Base-by-base conservation (phyloP, 129 eudicot species). In the Flaveria robusta region DNA sequence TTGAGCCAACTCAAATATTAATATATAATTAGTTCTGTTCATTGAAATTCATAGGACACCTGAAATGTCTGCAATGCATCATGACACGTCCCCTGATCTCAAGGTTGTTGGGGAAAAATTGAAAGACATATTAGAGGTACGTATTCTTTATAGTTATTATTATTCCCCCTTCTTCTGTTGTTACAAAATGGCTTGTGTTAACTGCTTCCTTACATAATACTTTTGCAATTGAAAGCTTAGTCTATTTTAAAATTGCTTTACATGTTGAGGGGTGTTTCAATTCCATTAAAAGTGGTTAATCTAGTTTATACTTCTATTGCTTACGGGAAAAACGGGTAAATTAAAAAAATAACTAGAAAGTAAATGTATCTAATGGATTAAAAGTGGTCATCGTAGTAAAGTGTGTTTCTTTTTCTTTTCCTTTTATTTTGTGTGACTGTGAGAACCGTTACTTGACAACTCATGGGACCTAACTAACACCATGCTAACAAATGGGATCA, bases 51-150 rank as follows among this genome's bases (percentile, higher is more conserved):
- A 68, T 87, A 92, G 98, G 82, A 92, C 98, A 22, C 97, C 95
- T 16, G 92, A 85, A 45, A 86, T 93, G 98, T 90, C 96, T 9
- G 98, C 95, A 46, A 93, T 93, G 95, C 98, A 90, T 84, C 95
- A 93, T 18, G 98, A 93, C 74, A 78, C 88, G 4, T 90, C 98
- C 9, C 52, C 94, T 12, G 95, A 93, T 87, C 94, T 93, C 70
- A 90, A 63, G 27, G 87, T 86, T 62, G 95, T 93, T 6, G 89
- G 92, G n/a, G 76, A 23, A 70, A 90, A 82, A 78, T 77, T 90
- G 84, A 86, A 85, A 86, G 88, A 87, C 46, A 50, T 83, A 60
- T 79, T 90, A 14, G 95, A 85, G 96, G 97, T 90, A 86, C 27
- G 74, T 65, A 13, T 20, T 70, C 68, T 6, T 55, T 52, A 29